Evolutionary conservation across 2,329 filamentous ascomycete genomes (phyloP).

Genomic region (Paraphaeosphaeria minitans): DNA sequence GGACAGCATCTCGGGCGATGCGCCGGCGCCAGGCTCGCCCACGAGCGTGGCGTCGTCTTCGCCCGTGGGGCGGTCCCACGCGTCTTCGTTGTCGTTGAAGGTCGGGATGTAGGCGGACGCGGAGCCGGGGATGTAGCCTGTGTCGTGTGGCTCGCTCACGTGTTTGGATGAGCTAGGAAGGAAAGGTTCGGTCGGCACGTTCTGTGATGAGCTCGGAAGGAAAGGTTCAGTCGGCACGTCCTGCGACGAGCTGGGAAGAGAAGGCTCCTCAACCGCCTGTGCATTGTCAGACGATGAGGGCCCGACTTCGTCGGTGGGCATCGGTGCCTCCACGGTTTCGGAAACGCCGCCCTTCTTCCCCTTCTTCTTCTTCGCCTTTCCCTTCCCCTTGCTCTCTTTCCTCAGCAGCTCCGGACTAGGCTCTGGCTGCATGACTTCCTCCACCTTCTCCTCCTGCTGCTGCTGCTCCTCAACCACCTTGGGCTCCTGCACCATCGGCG

Average conservation of each 20-base stretch:
- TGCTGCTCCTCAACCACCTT: constrained; percentile 17
- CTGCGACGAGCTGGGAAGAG: neutral
- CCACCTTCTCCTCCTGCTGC: constrained; percentile 13
- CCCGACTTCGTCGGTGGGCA: constrained; percentile 19
- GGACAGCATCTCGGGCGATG: constrained; percentile 18
- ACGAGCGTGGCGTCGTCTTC: constrained; percentile 42
- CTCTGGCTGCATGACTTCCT: constrained; percentile 16
- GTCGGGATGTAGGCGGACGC: constrained; percentile 28
- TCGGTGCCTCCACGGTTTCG: constrained; percentile 16
- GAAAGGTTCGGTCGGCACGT: neutral
- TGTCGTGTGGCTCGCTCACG: neutral
- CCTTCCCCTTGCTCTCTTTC: constrained; percentile 30
- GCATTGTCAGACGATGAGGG: constrained; percentile 1
- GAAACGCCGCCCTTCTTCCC: constrained; percentile 22
- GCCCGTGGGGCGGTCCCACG: constrained; percentile 33
- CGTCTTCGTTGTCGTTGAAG: constrained; percentile 39
- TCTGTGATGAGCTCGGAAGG: too few relatives aligned
- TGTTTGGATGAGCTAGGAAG: neutral
- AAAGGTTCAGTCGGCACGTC: neutral
- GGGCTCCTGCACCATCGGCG: constrained; percentile 15
- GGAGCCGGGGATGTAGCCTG: constrained; percentile 12
- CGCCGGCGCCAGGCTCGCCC: constrained; percentile 26
- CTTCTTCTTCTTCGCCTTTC: constrained; percentile 34
- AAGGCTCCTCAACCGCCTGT: constrained; percentile 10
- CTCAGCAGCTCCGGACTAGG: constrained; percentile 22